A percentile compares a stretch with the other conserved stretches of the same genome.
Evolutionary conservation across 2,329 filamentous ascomycete genomes (phyloP).

Genomic region (Aspergillus sp.): DNA sequence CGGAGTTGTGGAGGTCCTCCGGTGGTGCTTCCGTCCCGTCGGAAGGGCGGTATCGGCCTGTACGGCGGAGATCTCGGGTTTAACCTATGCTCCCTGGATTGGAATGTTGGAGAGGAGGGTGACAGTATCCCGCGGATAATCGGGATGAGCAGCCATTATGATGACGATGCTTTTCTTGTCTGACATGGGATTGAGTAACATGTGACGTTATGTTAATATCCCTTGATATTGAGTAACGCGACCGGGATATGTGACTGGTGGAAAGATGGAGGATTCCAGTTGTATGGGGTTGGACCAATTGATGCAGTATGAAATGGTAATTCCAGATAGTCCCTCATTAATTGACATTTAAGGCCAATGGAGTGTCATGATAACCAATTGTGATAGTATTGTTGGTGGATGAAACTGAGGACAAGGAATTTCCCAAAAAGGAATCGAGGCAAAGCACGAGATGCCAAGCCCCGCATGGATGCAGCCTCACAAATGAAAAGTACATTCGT

Average conservation of each 20-base stretch:
- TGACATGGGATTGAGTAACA: no score
- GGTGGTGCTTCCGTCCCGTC: constrained; percentile 8
- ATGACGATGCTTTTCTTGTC: no score
- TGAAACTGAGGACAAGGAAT: no score
- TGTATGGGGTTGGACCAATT: neutral
- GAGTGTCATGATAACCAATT: no score
- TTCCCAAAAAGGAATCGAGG: neutral
- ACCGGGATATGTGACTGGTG: neutral
- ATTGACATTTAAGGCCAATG: neutral
- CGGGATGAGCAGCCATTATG: no score
- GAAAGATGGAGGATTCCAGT: neutral
- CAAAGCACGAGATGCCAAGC: neutral
- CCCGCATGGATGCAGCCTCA: neutral
- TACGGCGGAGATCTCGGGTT: neutral
- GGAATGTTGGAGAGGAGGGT: no score
- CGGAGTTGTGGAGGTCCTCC: constrained; percentile 1
- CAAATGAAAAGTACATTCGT: neutral
- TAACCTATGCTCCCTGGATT: no score
- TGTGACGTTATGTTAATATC: no score
- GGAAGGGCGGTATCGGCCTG: constrained; percentile 1
- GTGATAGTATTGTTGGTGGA: no score
- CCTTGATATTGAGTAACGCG: neutral
- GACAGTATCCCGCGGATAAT: no score
- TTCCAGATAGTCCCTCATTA: neutral
- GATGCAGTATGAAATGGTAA: neutral